phyloP scores from a whole-genome alignment of 352 stramenopile genomes.

The Phytophthora sojae region DNA sequence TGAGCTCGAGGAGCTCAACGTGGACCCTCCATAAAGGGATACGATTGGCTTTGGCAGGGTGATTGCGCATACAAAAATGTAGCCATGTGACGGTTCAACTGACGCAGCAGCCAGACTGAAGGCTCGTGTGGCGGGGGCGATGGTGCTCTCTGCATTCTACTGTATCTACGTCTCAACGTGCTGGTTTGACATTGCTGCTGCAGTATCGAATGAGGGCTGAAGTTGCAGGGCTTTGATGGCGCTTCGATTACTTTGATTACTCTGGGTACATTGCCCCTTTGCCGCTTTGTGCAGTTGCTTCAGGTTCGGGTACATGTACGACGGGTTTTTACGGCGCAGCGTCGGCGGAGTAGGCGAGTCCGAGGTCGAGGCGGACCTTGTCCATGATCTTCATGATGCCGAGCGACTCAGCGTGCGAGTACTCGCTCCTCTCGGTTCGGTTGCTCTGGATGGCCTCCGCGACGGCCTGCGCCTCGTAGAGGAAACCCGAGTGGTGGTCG shows the following conservation, averaged over 20 bases:
- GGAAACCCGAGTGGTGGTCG: conserved; percentile 49
- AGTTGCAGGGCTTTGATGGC: too few relatives aligned
- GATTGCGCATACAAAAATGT: conserved; percentile 24
- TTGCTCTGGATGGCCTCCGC: conserved; percentile 44
- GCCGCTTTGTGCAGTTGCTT: too few relatives aligned
- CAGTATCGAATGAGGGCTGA: too few relatives aligned
- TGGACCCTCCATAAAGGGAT: background rate
- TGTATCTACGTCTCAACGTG: background rate
- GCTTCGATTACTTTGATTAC: background rate
- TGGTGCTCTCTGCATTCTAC: background rate
- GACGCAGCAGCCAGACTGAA: background rate
- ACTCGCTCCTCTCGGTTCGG: conserved; percentile 47
- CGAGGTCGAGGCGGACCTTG: conserved; percentile 54
- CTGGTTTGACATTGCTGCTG: too few relatives aligned
- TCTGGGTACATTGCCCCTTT: background rate
- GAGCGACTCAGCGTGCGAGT: conserved; percentile 59
- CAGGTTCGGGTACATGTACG: too few relatives aligned
- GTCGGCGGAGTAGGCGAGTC: conserved; percentile 44
- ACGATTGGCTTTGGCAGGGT: background rate
- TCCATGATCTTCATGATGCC: conserved; percentile 66
- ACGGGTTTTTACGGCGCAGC: background rate
- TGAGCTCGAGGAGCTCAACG: conserved; percentile 2
- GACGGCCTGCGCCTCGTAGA: conserved; percentile 74
- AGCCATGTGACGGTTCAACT: conserved; percentile 10
- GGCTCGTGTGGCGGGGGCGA: background rate